phyloP scores from a whole-genome alignment of 805 yeast species.

The Danielia oregonensis region DNA sequence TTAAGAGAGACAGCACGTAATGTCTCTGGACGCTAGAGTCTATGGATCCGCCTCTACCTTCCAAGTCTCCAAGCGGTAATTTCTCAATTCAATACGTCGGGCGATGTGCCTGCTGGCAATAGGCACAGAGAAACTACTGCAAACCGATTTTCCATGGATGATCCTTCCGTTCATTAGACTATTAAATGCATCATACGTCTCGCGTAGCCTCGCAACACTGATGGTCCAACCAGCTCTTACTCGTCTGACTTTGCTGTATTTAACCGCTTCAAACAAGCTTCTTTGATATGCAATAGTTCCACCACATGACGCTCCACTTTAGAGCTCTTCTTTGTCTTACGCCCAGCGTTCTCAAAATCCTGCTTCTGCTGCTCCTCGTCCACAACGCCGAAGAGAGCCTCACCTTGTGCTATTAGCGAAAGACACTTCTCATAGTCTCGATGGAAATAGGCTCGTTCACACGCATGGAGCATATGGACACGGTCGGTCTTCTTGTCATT shows the following conservation, averaged over 20 bases:
- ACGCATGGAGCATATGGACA: conserved; percentile 51
- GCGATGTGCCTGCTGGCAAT: too few relatives aligned
- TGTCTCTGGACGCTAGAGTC: too few relatives aligned
- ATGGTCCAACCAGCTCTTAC: too few relatives aligned
- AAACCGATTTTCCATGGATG: too few relatives aligned
- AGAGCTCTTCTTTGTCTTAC: conserved; percentile 23
- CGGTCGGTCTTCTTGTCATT: conserved; percentile 48
- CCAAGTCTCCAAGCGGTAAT: too few relatives aligned
- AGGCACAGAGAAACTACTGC: too few relatives aligned
- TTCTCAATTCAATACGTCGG: too few relatives aligned
- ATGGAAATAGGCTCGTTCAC: conserved; percentile 60
- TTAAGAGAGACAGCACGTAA: conserved; percentile 15
- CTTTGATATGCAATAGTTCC: conserved; percentile 46
- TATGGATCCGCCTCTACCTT: too few relatives aligned
- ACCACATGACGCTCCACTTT: conserved; percentile 47
- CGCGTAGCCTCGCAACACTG: too few relatives aligned
- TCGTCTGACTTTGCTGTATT: too few relatives aligned
- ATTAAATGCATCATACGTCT: too few relatives aligned
- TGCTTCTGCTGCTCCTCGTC: conserved; percentile 15
- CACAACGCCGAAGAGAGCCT: conserved; percentile 26
- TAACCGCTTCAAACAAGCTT: conserved; percentile 27
- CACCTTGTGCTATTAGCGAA: conserved; percentile 36
- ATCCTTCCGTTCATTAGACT: too few relatives aligned
- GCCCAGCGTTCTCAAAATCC: conserved; percentile 20
- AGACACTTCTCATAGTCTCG: conserved; percentile 52